Evolutionary conservation across 768 basidiomycete genomes (phyloP).

Genomic region (Boletus subcaerulescens): DNA sequence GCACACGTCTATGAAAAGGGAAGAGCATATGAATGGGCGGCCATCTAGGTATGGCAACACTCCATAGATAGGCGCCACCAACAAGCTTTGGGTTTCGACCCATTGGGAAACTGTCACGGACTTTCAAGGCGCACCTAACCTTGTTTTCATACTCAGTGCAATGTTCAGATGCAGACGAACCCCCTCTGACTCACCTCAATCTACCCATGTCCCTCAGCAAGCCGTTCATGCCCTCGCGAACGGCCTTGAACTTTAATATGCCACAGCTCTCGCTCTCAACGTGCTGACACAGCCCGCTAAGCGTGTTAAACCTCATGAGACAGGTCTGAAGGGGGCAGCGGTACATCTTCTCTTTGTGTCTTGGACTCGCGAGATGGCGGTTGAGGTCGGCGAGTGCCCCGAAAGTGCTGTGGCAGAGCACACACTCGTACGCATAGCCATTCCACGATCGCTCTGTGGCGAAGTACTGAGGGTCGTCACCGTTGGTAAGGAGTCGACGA

Average conservation of each 20-base stretch:
- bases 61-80: slow-evolving; percentile 12
- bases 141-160: slow-evolving; percentile 12
- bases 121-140: slow-evolving; percentile 22
- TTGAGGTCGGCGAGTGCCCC: slow-evolving; percentile 46
- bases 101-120: slow-evolving; percentile 21
- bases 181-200: slow-evolving; percentile 12
- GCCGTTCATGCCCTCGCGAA: slow-evolving; percentile 38
- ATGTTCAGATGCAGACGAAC: neutral
- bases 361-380: slow-evolving; percentile 61
- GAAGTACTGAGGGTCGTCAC: slow-evolving; percentile 3
- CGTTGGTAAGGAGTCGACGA: slow-evolving; percentile 42
- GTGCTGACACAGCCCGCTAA: slow-evolving; percentile 62
- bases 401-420: slow-evolving; percentile 52
- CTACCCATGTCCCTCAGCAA: slow-evolving; percentile 23
- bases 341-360: slow-evolving; percentile 52
- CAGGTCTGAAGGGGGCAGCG: slow-evolving; percentile 52
- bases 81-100: slow-evolving; percentile 3
- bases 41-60: slow-evolving; percentile 12
- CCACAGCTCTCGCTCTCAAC: slow-evolving; percentile 64
- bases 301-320: slow-evolving; percentile 39
- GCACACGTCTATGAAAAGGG: slow-evolving; percentile 8
- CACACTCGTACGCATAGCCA: slow-evolving; percentile 54
- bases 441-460: slow-evolving; percentile 44
- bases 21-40: slow-evolving; percentile 19
- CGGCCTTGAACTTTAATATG: slow-evolving; percentile 44